Percentiles rank a stretch among this genome's conserved stretches.
Conservation (phyloP, 2,329 filamentous ascomycete genomes). For the Sarocladium kiliense region DNA sequence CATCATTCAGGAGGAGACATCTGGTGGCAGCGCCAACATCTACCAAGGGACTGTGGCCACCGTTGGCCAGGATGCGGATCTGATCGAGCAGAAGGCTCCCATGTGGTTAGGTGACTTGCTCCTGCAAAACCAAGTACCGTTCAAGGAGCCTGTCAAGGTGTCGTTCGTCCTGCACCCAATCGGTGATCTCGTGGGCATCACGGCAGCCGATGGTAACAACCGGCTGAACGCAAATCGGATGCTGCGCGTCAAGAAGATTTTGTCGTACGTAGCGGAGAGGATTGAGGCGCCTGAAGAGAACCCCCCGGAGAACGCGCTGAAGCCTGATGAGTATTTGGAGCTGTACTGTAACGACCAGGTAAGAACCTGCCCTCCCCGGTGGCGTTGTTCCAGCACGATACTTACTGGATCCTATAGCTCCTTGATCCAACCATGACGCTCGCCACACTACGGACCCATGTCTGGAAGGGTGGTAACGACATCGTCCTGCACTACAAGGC, state of each 20-base stretch:
- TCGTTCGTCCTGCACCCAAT: conserved; percentile 85
- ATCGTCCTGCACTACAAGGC: conserved; percentile 86
- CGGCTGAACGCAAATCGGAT: conserved; percentile 95
- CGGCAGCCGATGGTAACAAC: conserved; percentile 74
- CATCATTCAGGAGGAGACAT: conserved; percentile 64
- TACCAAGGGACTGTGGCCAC: conserved; percentile 84
- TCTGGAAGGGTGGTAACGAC: conserved; percentile 95
- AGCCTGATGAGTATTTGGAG: conserved; percentile 89
- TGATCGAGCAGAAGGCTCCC: conserved; percentile 80
- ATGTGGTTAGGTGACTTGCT: conserved; percentile 91
- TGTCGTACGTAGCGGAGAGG: conserved; percentile 85
- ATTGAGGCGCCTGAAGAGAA: conserved; percentile 67
- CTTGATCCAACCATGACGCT: conserved; percentile 83
- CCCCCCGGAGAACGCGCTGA: conserved; percentile 54
- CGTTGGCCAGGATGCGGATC: conserved; percentile 70
- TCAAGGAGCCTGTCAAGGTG: conserved; percentile 94
- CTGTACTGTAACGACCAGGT: conserved; percentile 92
- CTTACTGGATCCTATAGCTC: conserved; percentile 34
- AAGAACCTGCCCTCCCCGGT: conserved; percentile 12
- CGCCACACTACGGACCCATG: conserved; percentile 83
- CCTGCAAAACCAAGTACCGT: conserved; percentile 65
- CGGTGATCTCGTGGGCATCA: conserved; percentile 68
- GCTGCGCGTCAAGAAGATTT: conserved; percentile 90
- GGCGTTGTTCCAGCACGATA: not conserved
- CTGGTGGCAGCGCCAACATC: conserved; percentile 70